These are phyloP conservation scores for Tricholoma saponaceum DNA, from an alignment of 768 basidiomycete genomes.

Conservation along the genomic window DNA sequence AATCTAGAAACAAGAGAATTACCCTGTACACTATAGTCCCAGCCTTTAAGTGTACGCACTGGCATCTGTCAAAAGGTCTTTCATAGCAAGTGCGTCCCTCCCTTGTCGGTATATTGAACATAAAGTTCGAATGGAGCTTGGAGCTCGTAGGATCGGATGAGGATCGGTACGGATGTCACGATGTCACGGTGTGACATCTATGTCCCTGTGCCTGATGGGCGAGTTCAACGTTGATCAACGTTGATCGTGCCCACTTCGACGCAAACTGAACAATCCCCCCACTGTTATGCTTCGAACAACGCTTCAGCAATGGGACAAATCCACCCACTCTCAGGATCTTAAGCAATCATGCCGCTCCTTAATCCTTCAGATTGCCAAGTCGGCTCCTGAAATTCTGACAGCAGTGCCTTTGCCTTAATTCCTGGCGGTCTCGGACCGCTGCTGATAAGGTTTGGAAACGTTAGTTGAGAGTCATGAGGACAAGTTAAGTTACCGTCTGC, in stretches of 20 bases:
- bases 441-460: neutral
- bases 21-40: neutral
- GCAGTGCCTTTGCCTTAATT: neutral
- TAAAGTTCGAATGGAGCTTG: too few relatives aligned
- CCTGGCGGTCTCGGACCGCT: neutral
- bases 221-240: too few relatives aligned
- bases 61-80: constrained; percentile 55
- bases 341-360: neutral
- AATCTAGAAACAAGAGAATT: constrained; percentile 44
- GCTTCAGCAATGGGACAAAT: too few relatives aligned
- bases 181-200: neutral
- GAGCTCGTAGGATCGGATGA: too few relatives aligned
- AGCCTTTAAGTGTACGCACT: constrained; percentile 41
- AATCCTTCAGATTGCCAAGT: neutral
- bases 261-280: too few relatives aligned
- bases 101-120: too few relatives aligned
- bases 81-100: constrained; percentile 6
- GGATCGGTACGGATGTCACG: neutral
- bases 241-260: too few relatives aligned
- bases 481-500: neutral
- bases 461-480: neutral
- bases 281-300: too few relatives aligned
- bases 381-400: neutral
- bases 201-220: neutral
- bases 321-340: too few relatives aligned